These are phyloP conservation scores for Tylopilus cervinicoccineus DNA, from an alignment of 768 basidiomycete genomes.

Conservation along the genomic window DNA sequence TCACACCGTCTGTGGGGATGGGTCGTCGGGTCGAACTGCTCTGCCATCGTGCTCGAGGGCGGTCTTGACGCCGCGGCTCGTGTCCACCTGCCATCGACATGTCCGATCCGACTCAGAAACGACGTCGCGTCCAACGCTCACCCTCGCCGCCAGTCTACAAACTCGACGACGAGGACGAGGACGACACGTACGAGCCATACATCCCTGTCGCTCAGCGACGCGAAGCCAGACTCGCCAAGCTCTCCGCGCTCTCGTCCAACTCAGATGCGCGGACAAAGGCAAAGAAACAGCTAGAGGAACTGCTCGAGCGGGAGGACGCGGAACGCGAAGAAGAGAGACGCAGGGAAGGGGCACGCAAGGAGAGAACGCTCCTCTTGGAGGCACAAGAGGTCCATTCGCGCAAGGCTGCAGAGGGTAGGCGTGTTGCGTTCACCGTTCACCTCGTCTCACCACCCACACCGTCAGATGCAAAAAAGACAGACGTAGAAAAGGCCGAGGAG, in stretches of 20 bases:
- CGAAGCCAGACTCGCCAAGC: conserved; percentile 72
- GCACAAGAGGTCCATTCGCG: conserved; percentile 91
- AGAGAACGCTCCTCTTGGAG: conserved; percentile 84
- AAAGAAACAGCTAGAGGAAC: conserved; percentile 49
- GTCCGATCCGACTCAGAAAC: conserved; percentile 40
- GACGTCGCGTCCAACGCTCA: conserved; percentile 50
- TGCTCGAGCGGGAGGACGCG: conserved; percentile 60
- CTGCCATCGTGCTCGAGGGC: conserved; percentile 15
- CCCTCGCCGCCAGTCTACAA: conserved; percentile 56
- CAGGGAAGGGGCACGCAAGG: conserved; percentile 73
- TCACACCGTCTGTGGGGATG: conserved; percentile 73
- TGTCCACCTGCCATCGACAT: conserved; percentile 11
- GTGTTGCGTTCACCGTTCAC: background rate
- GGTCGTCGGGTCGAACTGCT: conserved; percentile 50
- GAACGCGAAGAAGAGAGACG: conserved; percentile 75
- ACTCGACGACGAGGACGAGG: conserved; percentile 57
- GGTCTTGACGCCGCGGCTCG: background rate
- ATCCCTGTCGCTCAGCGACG: conserved; percentile 83
- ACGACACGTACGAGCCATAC: conserved; percentile 75
- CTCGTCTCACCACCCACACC: conserved; percentile 14
- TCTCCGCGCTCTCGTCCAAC: conserved; percentile 58
- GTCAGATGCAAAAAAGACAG: conserved; percentile 82
- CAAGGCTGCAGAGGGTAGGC: conserved; percentile 76
- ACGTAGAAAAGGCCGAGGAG: conserved; percentile 81
- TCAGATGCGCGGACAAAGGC: conserved; percentile 48